Conservation (phyloP, 2,329 filamentous ascomycete species). For the Alternaria sp. region DNA sequence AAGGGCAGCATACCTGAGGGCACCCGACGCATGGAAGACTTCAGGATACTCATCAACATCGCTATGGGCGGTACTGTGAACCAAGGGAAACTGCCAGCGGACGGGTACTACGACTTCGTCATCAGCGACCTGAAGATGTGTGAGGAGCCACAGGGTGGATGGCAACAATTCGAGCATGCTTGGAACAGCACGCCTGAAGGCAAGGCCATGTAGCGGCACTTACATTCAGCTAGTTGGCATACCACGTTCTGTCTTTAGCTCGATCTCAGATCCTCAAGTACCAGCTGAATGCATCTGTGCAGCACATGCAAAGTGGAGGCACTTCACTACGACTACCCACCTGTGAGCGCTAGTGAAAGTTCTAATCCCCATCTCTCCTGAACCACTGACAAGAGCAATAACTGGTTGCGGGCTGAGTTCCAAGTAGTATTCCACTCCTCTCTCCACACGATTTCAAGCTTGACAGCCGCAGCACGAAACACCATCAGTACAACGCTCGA, state of each 20-base stretch:
- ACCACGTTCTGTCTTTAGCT: neutral
- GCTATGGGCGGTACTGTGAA: slow-evolving; percentile 70
- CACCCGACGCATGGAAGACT: slow-evolving; percentile 64
- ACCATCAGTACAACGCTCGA: too few relatives aligned
- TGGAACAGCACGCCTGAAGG: slow-evolving; percentile 53
- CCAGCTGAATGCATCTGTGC: neutral
- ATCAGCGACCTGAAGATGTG: slow-evolving; percentile 62
- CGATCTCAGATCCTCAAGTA: neutral
- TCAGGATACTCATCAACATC: slow-evolving; percentile 66
- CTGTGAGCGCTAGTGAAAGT: neutral
- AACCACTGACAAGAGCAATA: too few relatives aligned
- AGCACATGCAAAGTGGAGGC: neutral
- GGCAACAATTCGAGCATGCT: slow-evolving; percentile 62
- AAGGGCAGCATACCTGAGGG: slow-evolving; percentile 62
- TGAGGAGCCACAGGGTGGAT: slow-evolving; percentile 64
- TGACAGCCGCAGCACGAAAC: too few relatives aligned
- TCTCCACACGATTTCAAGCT: too few relatives aligned
- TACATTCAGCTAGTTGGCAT: neutral
- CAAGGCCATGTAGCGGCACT: slow-evolving; percentile 34
- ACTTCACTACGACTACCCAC: neutral
- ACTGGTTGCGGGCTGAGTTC: too few relatives aligned
- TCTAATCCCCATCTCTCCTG: neutral
- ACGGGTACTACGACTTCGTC: slow-evolving; percentile 66
- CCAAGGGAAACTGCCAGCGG: slow-evolving; percentile 58
- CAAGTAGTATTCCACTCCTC: too few relatives aligned